These are phyloP conservation scores for Talaromyces stipitatus DNA, from an alignment of 495 filamentous ascomycete genomes.

Conservation along the genomic window DNA sequence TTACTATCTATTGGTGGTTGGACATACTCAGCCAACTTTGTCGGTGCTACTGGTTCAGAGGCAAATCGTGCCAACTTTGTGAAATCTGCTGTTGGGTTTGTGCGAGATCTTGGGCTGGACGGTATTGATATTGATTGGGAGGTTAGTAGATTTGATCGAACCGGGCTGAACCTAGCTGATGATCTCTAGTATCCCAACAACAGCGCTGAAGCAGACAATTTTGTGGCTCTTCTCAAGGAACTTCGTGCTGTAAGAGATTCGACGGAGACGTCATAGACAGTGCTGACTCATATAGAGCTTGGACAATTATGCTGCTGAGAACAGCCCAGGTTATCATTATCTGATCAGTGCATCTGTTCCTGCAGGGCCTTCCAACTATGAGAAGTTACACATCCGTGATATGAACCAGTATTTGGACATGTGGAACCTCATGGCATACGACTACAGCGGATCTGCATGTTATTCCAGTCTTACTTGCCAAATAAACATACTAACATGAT, in stretches of 20 bases:
- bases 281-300: conserved; percentile 31
- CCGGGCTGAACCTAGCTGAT: not conserved
- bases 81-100: conserved; percentile 52
- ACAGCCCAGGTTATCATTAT: conserved; percentile 47
- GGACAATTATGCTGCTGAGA: conserved; percentile 50
- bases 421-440: conserved; percentile 77
- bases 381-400: conserved; percentile 45
- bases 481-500: not conserved
- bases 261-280: not conserved
- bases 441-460: conserved; percentile 53
- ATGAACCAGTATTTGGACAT: conserved; percentile 71
- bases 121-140: conserved; percentile 60
- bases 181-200: conserved; percentile 24
- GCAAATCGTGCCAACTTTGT: conserved; percentile 48
- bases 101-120: conserved; percentile 58
- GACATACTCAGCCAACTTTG: conserved; percentile 69
- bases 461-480: not conserved
- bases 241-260: conserved; percentile 25
- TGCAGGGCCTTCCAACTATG: conserved; percentile 47
- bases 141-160: conserved; percentile 13
- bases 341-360: conserved; percentile 61
- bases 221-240: conserved; percentile 54
- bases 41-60: conserved; percentile 52
- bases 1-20: conserved; percentile 64
- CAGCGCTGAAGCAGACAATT: conserved; percentile 47